These are phyloP conservation scores for Artemisia annua DNA, from an alignment of 129 eudicot species.

Conservation along the genomic window DNA sequence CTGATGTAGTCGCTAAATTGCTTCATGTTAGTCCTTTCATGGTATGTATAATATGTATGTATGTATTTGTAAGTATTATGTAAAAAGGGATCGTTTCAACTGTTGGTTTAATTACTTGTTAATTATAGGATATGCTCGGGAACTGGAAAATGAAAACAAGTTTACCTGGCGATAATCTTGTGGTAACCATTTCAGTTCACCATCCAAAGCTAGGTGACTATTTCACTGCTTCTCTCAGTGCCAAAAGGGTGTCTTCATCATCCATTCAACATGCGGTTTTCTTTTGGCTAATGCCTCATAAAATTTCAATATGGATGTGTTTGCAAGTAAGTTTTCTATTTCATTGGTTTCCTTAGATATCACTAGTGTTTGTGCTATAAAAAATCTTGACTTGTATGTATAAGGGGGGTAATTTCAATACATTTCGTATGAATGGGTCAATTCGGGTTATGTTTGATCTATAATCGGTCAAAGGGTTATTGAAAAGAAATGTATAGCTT, in stretches of 20 bases:
- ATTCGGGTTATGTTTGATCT: too few relatives aligned
- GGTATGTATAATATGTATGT: constrained; percentile 40
- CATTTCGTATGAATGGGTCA: too few relatives aligned
- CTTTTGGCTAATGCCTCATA: constrained; percentile 95
- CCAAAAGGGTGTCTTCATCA: constrained; percentile 51
- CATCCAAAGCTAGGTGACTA: constrained; percentile 84
- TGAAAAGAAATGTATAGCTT: too few relatives aligned
- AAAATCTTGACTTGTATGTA: constrained; percentile 11
- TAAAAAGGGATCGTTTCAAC: not conserved
- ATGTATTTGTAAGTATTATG: not conserved
- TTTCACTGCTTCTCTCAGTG: constrained; percentile 81
- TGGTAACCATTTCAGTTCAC: constrained; percentile 62
- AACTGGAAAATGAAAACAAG: constrained; percentile 75
- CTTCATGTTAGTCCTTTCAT: constrained; percentile 98
- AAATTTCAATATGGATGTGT: constrained; percentile 84
- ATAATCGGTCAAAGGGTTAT: too few relatives aligned
- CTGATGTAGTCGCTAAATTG: constrained; percentile 82
- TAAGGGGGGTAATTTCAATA: not conserved
- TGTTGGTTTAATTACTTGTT: constrained; percentile 11
- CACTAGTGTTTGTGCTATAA: not conserved
- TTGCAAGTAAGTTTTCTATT: constrained; percentile 68
- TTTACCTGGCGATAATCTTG: constrained; percentile 66
- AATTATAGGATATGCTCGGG: constrained; percentile 86
- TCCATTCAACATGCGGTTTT: constrained; percentile 51
- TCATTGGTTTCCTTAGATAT: not conserved